These are phyloP conservation scores for Papiliotrema terrestris DNA, from an alignment of 1,284 basidiomycete genomes.

Conservation along the genomic window DNA sequence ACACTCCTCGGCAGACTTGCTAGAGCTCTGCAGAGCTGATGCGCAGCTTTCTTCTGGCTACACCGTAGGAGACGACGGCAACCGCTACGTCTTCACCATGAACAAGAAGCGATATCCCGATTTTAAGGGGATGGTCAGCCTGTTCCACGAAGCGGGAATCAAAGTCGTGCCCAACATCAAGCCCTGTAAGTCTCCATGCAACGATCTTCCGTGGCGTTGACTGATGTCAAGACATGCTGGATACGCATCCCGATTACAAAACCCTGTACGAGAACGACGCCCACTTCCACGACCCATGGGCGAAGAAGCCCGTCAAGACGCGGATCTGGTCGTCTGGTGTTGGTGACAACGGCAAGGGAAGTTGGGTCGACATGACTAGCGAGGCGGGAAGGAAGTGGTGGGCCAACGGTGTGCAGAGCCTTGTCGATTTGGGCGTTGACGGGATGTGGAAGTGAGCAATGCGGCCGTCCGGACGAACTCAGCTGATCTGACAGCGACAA, in stretches of 20 bases:
- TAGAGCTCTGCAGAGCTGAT: conserved; percentile 4
- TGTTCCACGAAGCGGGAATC: conserved; percentile 49
- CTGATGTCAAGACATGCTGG: conserved; percentile 24
- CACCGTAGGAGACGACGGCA: conserved; percentile 45
- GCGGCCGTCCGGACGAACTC: background rate
- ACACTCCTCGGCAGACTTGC: no score
- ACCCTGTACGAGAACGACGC: conserved; percentile 38
- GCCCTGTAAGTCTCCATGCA: conserved; percentile 30
- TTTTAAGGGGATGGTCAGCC: conserved; percentile 46
- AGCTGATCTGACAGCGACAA: conserved; percentile 42
- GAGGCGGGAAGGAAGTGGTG: conserved; percentile 49
- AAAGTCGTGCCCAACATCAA: conserved; percentile 52
- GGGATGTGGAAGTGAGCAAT: conserved; percentile 49
- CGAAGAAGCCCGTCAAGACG: conserved; percentile 41
- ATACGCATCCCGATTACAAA: conserved; percentile 44
- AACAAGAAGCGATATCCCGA: conserved; percentile 50
- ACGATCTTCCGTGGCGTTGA: background rate
- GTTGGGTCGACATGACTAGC: conserved; percentile 51
- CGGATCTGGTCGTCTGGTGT: conserved; percentile 49
- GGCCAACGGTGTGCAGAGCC: conserved; percentile 43
- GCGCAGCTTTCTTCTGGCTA: conserved; percentile 47
- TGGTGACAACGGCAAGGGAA: conserved; percentile 46
- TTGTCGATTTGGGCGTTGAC: conserved; percentile 48
- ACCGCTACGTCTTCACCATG: conserved; percentile 51
- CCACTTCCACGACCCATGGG: conserved; percentile 43